Evolutionary conservation across 495 filamentous ascomycete genomes (phyloP).

Genomic region (Bacidia rubella): DNA sequence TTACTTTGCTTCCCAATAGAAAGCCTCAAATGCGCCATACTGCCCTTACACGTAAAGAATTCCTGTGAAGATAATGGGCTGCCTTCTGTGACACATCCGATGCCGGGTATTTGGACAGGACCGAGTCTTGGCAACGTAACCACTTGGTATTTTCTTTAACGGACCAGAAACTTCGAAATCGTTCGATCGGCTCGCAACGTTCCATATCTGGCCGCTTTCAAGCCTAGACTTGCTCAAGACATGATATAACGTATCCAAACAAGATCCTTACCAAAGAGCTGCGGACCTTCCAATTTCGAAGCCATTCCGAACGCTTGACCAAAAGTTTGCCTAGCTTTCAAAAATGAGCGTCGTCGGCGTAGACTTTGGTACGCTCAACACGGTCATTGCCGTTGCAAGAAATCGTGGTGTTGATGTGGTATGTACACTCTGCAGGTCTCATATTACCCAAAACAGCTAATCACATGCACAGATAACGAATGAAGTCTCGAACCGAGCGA

Average conservation of each 20-base stretch:
- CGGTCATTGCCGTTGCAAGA: slow-evolving; percentile 90
- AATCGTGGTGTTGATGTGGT: slow-evolving; percentile 99
- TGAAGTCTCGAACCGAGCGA: slow-evolving; percentile 96
- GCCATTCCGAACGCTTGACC: background rate
- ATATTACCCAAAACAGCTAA: background rate
- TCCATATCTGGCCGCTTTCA: background rate
- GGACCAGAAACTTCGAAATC: background rate
- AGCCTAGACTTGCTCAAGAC: background rate
- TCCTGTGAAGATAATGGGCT: too few species aligned
- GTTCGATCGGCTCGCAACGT: background rate
- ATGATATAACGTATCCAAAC: background rate
- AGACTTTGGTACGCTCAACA: slow-evolving; percentile 95
- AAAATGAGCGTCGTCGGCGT: slow-evolving; percentile 73
- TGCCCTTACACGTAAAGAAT: too few species aligned
- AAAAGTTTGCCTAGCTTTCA: slow-evolving; percentile 11
- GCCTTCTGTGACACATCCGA: too few species aligned
- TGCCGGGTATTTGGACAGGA: too few species aligned
- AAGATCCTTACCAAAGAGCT: background rate
- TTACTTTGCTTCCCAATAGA: too few species aligned
- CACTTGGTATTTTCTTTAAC: background rate
- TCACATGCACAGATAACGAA: slow-evolving; percentile 68
- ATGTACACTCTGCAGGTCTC: slow-evolving; percentile 32
- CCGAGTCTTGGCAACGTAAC: background rate
- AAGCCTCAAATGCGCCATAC: too few species aligned
- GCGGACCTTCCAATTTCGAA: background rate